Conservation (phyloP, 2,329 filamentous ascomycete species). For the Neofusicoccum sp. region DNA sequence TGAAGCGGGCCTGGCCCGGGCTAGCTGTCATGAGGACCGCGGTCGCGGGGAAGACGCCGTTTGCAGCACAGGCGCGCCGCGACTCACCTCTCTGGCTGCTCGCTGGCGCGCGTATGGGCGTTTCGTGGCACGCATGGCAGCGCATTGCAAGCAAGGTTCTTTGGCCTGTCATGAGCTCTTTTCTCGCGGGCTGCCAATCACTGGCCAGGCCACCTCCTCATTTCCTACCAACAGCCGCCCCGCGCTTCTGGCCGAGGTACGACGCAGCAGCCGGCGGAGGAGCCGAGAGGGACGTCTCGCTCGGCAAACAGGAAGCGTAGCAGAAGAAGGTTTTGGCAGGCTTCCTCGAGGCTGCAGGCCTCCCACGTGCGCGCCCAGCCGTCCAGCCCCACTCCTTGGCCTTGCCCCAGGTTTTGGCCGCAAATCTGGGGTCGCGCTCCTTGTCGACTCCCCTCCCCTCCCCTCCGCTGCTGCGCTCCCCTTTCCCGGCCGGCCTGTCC, state of each 20-base stretch:
- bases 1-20: neutral
- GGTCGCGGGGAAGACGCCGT: neutral
- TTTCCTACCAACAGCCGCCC: neutral
- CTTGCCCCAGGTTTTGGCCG: slow-evolving; percentile 6
- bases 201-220: neutral
- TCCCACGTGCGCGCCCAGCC: slow-evolving; percentile 8
- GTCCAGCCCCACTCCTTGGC: neutral
- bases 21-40: neutral
- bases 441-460: neutral
- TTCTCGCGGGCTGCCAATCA: neutral
- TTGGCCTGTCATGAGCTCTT: neutral
- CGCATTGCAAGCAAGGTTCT: slow-evolving; percentile 7
- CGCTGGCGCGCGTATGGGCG: slow-evolving; percentile 6
- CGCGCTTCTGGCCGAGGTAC: slow-evolving; percentile 2
- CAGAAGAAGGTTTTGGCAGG: slow-evolving; percentile 7
- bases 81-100: neutral
- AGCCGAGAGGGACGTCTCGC: neutral
- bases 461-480: neutral
- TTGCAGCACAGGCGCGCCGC: slow-evolving; percentile 4
- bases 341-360: neutral
- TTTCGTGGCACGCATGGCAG: neutral
- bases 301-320: neutral
- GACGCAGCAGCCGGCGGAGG: neutral
- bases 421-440: slow-evolving; percentile 15
- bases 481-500: neutral